Base-by-base conservation (phyloP, 2,329 filamentous ascomycete species). In the Davidsoniella neocaledoniae region DNA sequence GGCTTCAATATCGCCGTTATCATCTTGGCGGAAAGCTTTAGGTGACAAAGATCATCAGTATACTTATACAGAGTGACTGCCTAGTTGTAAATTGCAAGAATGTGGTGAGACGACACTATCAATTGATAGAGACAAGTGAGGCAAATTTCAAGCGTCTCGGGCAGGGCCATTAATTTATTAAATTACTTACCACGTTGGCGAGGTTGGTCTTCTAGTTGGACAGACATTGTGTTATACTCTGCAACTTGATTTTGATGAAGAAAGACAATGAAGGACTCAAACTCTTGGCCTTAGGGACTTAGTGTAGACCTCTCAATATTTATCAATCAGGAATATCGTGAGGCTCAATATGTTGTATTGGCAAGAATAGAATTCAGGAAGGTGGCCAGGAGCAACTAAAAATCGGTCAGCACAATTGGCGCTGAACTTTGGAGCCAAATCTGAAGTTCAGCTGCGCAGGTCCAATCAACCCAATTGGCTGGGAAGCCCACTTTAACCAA, bases 1-100 rank as follows among this genome's bases (percentile, higher is more conserved):
- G 57, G 73, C 77, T 69, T 96, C 88, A 50, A 77, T 71, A 53
- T 80, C 73, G 57, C 69, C 68, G 60, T 76, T 77, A 57, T 79
- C 71, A 53, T 72, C 73, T 63, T 86, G 81, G 65, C 81, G 85
- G 69, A 90, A 86, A 64, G 82, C 85, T 88, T 61, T 16, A 42
- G n/a, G 47, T 9, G 14, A 21, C 19, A n/a, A 19, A 14, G 5
- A n/a, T 42, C 14, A 10, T 25, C 41, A 16, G 21, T n/a, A 50
- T 46, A 33, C 21, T 4, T 23, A 5, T 23, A 23, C 21, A 23
- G 5, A 23, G 21, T 23, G 21, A 23, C 17, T 39, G 41, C 48
- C 44, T 38, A 26, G 37, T 38, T 12, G 5, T 12, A 48, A 26
- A 19, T 17, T 37, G 21, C 6, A 16, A 43, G 10, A 7, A 9